Evolutionary conservation across 352 stramenopile species (phyloP).

Genomic region (Ochromonadaceae sp.): DNA sequence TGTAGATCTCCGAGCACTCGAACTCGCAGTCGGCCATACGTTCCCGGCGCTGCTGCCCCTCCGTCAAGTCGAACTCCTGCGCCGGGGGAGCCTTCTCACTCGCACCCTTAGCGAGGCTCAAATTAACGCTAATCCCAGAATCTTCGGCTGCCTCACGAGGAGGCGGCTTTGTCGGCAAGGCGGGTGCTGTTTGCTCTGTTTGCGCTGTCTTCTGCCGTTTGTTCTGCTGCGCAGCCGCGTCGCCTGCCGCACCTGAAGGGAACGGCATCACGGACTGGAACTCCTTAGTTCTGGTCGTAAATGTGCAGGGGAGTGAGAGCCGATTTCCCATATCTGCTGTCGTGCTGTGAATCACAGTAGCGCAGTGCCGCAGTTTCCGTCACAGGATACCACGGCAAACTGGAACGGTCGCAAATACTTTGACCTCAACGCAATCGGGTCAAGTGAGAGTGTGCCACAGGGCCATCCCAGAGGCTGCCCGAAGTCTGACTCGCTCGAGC

Average conservation of each 20-base stretch:
- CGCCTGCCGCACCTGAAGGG: too few species aligned
- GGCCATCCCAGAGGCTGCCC: too few species aligned
- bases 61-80: neutral
- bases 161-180: neutral
- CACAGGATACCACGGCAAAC: too few species aligned
- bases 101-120: neutral
- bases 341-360: too few species aligned
- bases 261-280: constrained; percentile 2
- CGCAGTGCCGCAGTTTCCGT: too few species aligned
- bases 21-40: neutral
- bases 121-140: too few species aligned
- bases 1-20: constrained; percentile 13
- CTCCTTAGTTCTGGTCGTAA: neutral
- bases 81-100: neutral
- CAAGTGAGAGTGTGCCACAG: too few species aligned
- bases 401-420: too few species aligned
- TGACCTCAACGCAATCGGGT: too few species aligned
- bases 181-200: neutral
- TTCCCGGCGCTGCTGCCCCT: neutral
- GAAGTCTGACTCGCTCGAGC: too few species aligned
- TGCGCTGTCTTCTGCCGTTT: neutral
- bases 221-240: neutral
- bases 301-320: too few species aligned
- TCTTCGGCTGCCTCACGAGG: neutral
- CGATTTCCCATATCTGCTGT: too few species aligned